Conservation (phyloP, 2,329 filamentous ascomycete species). For the Parafenestella ontariensis region DNA sequence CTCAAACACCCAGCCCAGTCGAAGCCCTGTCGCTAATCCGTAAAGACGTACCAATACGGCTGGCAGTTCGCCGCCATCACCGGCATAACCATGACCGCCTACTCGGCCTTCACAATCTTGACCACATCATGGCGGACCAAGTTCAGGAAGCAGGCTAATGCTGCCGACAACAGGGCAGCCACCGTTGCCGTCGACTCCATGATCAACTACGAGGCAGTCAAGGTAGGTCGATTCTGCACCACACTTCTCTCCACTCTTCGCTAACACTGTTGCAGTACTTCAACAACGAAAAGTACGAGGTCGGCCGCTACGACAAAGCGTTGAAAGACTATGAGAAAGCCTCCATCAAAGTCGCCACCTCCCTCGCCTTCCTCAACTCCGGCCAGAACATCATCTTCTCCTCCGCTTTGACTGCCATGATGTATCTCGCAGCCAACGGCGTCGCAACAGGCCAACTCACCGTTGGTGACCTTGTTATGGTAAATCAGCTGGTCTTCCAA, state of each 20-base stretch:
- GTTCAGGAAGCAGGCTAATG: slow-evolving; percentile 93
- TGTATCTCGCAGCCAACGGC: slow-evolving; percentile 93
- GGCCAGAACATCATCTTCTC: slow-evolving; percentile 99
- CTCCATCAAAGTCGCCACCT: slow-evolving; percentile 96
- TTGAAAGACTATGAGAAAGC: slow-evolving; percentile 87
- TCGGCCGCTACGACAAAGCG: slow-evolving; percentile 86
- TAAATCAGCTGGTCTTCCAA: slow-evolving; percentile 98
- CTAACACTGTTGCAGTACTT: slow-evolving; percentile 68
- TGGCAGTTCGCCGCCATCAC: slow-evolving; percentile 91
- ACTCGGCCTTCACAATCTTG: slow-evolving; percentile 95
- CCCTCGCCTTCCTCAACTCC: slow-evolving; percentile 88
- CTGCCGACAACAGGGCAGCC: slow-evolving; percentile 92
- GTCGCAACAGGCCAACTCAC: slow-evolving; percentile 82
- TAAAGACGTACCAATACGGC: slow-evolving; percentile 88
- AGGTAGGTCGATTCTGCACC: slow-evolving; percentile 51
- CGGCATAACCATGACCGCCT: slow-evolving; percentile 86
- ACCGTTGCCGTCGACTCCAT: slow-evolving; percentile 95
- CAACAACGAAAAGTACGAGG: slow-evolving; percentile 97
- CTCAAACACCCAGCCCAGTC: background rate
- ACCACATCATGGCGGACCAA: slow-evolving; percentile 98
- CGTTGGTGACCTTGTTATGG: slow-evolving; percentile 96
- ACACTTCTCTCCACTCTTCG: background rate
- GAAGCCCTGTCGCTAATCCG: slow-evolving; percentile 11
- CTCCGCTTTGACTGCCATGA: slow-evolving; percentile 91
- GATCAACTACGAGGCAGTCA: slow-evolving; percentile 99